Conservation (phyloP, 257 asterid genomes). For the Rubia yunnanensis region DNA sequence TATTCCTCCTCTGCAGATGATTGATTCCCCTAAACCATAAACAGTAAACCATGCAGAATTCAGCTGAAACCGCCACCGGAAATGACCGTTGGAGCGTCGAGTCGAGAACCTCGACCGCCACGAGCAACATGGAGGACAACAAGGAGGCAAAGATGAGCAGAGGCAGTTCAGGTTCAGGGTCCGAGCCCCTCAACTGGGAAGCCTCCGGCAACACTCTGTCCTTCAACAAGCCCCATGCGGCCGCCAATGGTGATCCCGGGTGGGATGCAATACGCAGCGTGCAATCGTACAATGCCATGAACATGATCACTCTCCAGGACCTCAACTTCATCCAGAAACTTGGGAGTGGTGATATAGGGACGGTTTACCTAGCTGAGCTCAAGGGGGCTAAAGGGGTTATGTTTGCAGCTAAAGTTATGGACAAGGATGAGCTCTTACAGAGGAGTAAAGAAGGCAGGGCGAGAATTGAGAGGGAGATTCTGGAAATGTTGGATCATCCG, state of each 20-base stretch:
- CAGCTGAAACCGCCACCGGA: slow-evolving; percentile 8
- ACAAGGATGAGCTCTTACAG: slow-evolving; percentile 57
- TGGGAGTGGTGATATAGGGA: slow-evolving; percentile 75
- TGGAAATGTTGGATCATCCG: slow-evolving; percentile 72
- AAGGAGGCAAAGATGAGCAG: slow-evolving; percentile 10
- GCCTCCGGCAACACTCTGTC: background rate
- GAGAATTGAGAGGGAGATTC: slow-evolving; percentile 55
- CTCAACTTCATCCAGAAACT: slow-evolving; percentile 42
- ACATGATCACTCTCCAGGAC: slow-evolving; percentile 34
- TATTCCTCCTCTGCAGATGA: background rate
- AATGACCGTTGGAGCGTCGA: slow-evolving; percentile 4
- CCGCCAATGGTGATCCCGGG: slow-evolving; percentile 6
- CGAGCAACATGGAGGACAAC: slow-evolving; percentile 14
- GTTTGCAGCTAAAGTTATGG: slow-evolving; percentile 77
- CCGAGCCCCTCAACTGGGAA: slow-evolving; percentile 11
- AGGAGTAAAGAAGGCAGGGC: slow-evolving; percentile 70
- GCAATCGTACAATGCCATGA: slow-evolving; percentile 11
- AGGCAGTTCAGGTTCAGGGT: slow-evolving; percentile 4
- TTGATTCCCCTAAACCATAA: slow-evolving; percentile 1
- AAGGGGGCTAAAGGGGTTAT: slow-evolving; percentile 36
- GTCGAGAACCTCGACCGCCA: slow-evolving; percentile 18
- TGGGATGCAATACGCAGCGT: slow-evolving; percentile 20
- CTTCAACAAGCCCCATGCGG: slow-evolving; percentile 17
- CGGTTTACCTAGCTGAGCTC: slow-evolving; percentile 63
- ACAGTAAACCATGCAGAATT: slow-evolving; percentile 25